Evolutionary conservation across 2,329 filamentous ascomycete species (phyloP), one percentile per base, ranked within the genome.

Genomic region (Hymenoscyphus repandus): DNA sequence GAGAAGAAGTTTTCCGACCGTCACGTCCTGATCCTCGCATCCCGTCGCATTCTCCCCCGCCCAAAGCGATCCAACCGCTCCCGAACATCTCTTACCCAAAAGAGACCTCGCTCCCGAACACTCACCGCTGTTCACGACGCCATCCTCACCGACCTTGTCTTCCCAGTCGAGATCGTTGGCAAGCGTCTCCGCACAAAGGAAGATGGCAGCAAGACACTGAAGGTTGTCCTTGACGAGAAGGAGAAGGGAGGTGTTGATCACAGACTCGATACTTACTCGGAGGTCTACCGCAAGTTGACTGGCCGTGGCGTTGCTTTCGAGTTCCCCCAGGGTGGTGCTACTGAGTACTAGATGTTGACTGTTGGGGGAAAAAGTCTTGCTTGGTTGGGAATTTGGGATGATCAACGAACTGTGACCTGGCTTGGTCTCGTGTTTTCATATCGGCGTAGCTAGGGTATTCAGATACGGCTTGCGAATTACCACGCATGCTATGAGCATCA

Each of bases 1-100:
- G 93, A 99, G 88, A 99, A 99, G 90, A 99, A 99, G 83, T 99
- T 99, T 90, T 97, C 93, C 63, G 93, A 99, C 84, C 93, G 93
- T 78, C 93, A 99, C 78, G 93, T 99, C 75, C 82, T 99, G 75
- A 90, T 99, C 85, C 87, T 99, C 69, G 93, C 93, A 68, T 95
- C 92, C 71, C 93, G 93, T 83, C 93, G 93, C 77, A 99, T 99
- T 70, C 84, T 99, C 59, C 92, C 93, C 74, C 90, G 91, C 75
- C 93, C 93, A 75, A 96, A 96, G 89, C 91, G 92, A 74, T 96
- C 90, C 74, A 90, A 86, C 81, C 91, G 90, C 80, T 90, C 87
- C 66, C 92, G 93, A 82, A 91, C 91, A 79, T 89, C 81, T 72
- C 91, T 93, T 78, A 97, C 85, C 71, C 93, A 99, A 85, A 96